Evolutionary conservation across 1,139 yeast species (phyloP).

Genomic region (Kodamaea ohmeri): DNA sequence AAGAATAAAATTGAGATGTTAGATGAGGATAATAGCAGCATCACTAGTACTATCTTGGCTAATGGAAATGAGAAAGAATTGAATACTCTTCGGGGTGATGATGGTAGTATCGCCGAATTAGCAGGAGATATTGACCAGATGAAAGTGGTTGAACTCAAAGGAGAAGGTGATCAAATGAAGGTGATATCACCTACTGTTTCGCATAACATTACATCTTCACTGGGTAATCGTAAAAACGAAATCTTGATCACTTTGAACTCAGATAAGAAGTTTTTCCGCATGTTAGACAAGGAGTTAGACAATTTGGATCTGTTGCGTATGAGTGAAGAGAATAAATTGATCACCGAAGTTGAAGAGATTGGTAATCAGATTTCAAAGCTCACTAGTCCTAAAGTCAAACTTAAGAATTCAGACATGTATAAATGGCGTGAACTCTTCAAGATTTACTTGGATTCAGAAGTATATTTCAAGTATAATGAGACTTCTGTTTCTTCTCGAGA

Average conservation of each 20-base stretch:
- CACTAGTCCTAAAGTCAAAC: conserved; percentile 34
- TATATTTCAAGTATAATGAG: conserved; percentile 60
- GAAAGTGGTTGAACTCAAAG: conserved; percentile 21
- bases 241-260: conserved; percentile 40
- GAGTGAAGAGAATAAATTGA: conserved; percentile 45
- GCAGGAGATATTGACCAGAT: too few relatives aligned
- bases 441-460: conserved; percentile 62
- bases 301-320: conserved; percentile 46
- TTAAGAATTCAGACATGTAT: conserved; percentile 54
- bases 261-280: conserved; percentile 53
- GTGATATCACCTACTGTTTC: conserved; percentile 19
- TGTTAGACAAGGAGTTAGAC: conserved; percentile 56
- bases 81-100: too few relatives aligned
- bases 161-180: conserved; percentile 19
- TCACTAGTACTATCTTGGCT: too few relatives aligned
- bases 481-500: conserved; percentile 39
- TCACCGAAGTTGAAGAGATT: conserved; percentile 42
- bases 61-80: too few relatives aligned
- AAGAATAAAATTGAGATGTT: too few relatives aligned
- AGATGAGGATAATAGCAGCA: too few relatives aligned
- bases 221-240: conserved; percentile 22
- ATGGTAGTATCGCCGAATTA: too few relatives aligned
- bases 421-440: conserved; percentile 71
- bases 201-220: neutral
- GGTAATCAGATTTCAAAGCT: conserved; percentile 38